These are phyloP conservation scores for Acanthamoeba royreba DNA, from an alignment of 208 protist species.

Conservation along the genomic window DNA sequence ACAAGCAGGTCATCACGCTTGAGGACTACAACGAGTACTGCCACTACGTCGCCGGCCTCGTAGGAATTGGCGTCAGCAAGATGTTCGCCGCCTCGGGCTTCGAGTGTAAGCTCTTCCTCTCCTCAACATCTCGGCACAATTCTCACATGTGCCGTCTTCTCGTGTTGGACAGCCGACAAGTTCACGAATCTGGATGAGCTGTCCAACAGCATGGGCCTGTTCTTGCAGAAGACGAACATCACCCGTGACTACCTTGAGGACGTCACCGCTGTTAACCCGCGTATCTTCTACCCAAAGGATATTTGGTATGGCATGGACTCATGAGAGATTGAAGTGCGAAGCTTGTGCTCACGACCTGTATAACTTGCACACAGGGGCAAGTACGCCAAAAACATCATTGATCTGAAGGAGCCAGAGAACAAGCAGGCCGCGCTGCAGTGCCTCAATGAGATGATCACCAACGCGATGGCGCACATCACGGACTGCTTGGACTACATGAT, in stretches of 20 bases:
- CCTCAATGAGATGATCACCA: constrained; percentile 92
- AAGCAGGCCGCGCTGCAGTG: constrained; percentile 80
- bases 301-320: constrained; percentile 74
- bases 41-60: constrained; percentile 96
- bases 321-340: background rate
- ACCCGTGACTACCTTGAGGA: constrained; percentile 96
- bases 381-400: constrained; percentile 80
- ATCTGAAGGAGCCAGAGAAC: constrained; percentile 78
- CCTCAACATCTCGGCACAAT: background rate
- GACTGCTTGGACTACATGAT: constrained; percentile 87
- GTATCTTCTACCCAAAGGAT: constrained; percentile 92
- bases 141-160: background rate
- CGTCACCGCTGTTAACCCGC: constrained; percentile 84
- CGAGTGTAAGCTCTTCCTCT: constrained; percentile 65
- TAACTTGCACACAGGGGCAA: constrained; percentile 53
- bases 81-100: constrained; percentile 88
- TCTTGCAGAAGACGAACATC: constrained; percentile 98
- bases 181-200: constrained; percentile 78
- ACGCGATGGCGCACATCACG: constrained; percentile 90
- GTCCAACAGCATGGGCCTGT: constrained; percentile 94
- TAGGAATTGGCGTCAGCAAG: constrained; percentile 91
- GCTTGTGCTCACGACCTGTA: background rate
- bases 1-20: constrained; percentile 82
- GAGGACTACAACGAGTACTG: constrained; percentile 94
- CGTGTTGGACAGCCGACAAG: constrained; percentile 47